Evolutionary conservation across 2,329 filamentous ascomycete species (phyloP).

Genomic region (Ampelomyces quisqualis): DNA sequence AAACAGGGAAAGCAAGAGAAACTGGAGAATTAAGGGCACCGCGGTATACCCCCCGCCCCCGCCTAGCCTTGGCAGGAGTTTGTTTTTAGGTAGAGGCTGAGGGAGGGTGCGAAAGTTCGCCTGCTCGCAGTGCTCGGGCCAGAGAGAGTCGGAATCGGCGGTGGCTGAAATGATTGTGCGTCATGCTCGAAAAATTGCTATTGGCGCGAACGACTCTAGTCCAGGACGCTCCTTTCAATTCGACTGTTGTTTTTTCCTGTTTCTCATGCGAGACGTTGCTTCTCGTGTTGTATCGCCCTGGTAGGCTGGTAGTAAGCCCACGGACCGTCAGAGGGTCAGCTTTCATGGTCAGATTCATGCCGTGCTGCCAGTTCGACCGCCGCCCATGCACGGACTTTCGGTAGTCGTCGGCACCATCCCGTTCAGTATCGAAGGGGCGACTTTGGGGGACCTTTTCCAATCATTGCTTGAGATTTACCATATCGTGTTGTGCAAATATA

Average conservation of each 20-base stretch:
- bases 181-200: constrained; percentile 34
- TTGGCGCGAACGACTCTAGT: constrained; percentile 31
- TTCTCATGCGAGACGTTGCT: constrained; percentile 33
- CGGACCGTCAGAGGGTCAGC: constrained; percentile 25
- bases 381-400: constrained; percentile 32
- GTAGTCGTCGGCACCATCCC: constrained; percentile 28
- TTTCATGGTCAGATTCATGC: constrained; percentile 30
- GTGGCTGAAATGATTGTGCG: constrained; percentile 45
- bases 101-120: constrained; percentile 40
- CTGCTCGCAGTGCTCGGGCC: constrained; percentile 42
- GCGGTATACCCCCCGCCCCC: constrained; percentile 40
- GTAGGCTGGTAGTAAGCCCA: constrained; percentile 29
- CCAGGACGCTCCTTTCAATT: constrained; percentile 30
- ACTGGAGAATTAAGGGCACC: constrained; percentile 42
- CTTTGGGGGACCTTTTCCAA: constrained; percentile 26
- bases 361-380: constrained; percentile 32
- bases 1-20: constrained; percentile 35
- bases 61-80: constrained; percentile 42
- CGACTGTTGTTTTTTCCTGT: constrained; percentile 30
- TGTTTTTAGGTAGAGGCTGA: constrained; percentile 43
- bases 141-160: constrained; percentile 41
- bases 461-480: constrained; percentile 17
- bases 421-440: constrained; percentile 15
- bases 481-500: constrained; percentile 33
- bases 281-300: constrained; percentile 36